Evolutionary conservation across 2,329 filamentous ascomycete genomes (phyloP).

Genomic region (Sporothrix variecibatus): DNA sequence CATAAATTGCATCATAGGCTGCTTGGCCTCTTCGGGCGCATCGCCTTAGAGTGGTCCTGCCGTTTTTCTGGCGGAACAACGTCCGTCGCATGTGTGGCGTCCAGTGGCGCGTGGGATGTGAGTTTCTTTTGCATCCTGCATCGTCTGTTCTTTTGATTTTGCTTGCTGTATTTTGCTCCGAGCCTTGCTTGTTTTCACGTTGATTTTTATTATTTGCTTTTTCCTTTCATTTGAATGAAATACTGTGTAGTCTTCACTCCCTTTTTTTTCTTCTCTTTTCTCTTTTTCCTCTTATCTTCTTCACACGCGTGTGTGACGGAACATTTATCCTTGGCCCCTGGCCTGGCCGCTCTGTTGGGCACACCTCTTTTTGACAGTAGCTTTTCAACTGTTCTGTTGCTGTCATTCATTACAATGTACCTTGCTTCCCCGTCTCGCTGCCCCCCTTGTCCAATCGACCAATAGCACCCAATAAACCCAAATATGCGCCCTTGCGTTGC

Average conservation of each 20-base stretch:
- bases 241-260: neutral
- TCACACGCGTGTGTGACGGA: neutral
- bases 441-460: neutral
- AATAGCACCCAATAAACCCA: neutral
- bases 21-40: neutral
- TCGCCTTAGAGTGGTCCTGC: neutral
- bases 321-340: neutral
- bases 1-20: constrained; percentile 19
- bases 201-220: neutral
- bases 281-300: neutral
- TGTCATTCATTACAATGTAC: neutral
- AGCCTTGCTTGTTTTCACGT: neutral
- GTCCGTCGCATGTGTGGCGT: neutral
- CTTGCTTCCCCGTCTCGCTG: neutral
- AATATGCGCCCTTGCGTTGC: neutral
- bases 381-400: neutral
- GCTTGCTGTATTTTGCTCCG: neutral
- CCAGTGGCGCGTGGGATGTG: neutral
- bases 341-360: neutral
- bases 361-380: neutral
- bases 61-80: neutral
- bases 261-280: neutral
- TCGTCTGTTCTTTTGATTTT: too few species aligned
- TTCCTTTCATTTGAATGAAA: neutral
- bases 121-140: neutral